Base-by-base conservation (phyloP, 495 filamentous ascomycete species). In the Penicillium lividum region DNA sequence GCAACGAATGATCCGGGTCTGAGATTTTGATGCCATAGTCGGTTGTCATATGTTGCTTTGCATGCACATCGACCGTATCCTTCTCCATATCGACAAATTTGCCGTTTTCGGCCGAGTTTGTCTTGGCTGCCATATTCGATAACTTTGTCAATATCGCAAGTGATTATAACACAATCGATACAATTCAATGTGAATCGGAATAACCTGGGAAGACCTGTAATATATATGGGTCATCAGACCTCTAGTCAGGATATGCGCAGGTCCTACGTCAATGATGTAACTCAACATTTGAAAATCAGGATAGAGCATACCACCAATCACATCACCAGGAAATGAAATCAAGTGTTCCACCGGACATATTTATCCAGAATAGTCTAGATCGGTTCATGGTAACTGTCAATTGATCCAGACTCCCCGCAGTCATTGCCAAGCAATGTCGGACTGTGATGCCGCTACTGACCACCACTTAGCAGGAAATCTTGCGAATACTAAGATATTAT, bases 1-100 rank as follows among this genome's bases (percentile, higher is more conserved):
- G 86, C 22, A 96, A 77, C 91, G 89, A 96, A 64, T 93, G 82
- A 63, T 96, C 92, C 8, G 84, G 82, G 59, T 87, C 86, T 15
- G 79, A 73, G 60, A 93, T 81, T 71, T 87, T 90, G 33, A 90
- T 82, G 10, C 92, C 92, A 78, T 80, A 87, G 68, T 96, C 91
- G 48, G 88, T 88, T 0, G 90, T 92, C 61, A 93, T 78, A 18
- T 76, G 71, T 18, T 68, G 58, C 31, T 77, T 75, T 30, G 60
- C 66, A 50, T 76, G 48, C 13, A 71, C 30, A 11, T 78, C 69
- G 46, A 71, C 59, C 0, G 65, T 76, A 22, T 77, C 75, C 15
- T 63, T 65, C 29, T 61, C 33, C 50, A 77, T 62, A 45, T 77
- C 75, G 27, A 58, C 64, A 11, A 65, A 22, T 54, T 75, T 75